Evolutionary conservation across 1,139 yeast species (phyloP).

Genomic region (Pichia sp.): DNA sequence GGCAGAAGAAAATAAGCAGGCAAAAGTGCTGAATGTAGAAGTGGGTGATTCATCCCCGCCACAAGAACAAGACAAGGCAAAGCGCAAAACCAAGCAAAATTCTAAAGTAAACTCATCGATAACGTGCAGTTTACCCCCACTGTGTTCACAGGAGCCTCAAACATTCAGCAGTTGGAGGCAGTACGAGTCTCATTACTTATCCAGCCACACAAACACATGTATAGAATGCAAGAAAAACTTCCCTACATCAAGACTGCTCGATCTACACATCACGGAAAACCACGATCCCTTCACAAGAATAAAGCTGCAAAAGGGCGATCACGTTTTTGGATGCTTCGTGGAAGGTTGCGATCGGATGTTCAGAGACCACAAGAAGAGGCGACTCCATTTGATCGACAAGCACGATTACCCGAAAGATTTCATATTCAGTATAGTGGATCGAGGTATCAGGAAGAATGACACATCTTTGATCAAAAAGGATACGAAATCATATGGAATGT

Average conservation of each 20-base stretch:
- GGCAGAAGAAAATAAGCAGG: not conserved
- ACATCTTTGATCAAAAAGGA: constrained; percentile 26
- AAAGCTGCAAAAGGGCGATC: constrained; percentile 38
- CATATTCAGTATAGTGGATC: constrained; percentile 39
- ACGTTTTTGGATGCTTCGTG: constrained; percentile 42
- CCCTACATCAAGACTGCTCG: constrained; percentile 39
- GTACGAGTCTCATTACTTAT: constrained; percentile 38
- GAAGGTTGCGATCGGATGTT: constrained; percentile 36
- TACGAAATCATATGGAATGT: constrained; percentile 16
- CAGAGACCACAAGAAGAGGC: constrained; percentile 37
- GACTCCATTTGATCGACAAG: constrained; percentile 44
- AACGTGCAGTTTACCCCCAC: constrained; percentile 24
- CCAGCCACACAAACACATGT: constrained; percentile 37
- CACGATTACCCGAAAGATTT: constrained; percentile 49
- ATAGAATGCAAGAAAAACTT: constrained; percentile 40
- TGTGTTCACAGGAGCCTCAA: constrained; percentile 17
- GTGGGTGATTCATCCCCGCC: not conserved
- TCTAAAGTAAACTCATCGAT: constrained; percentile 7
- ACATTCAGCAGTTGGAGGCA: constrained; percentile 26
- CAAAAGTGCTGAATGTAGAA: not conserved
- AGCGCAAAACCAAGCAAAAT: not conserved
- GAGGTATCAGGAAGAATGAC: constrained; percentile 29
- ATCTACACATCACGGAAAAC: constrained; percentile 48
- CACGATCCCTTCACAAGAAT: constrained; percentile 49
- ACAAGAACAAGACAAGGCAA: not conserved